These are phyloP conservation scores for Penicillium sp. DNA, from an alignment of 2,329 filamentous ascomycete genomes.

Conservation along the genomic window DNA sequence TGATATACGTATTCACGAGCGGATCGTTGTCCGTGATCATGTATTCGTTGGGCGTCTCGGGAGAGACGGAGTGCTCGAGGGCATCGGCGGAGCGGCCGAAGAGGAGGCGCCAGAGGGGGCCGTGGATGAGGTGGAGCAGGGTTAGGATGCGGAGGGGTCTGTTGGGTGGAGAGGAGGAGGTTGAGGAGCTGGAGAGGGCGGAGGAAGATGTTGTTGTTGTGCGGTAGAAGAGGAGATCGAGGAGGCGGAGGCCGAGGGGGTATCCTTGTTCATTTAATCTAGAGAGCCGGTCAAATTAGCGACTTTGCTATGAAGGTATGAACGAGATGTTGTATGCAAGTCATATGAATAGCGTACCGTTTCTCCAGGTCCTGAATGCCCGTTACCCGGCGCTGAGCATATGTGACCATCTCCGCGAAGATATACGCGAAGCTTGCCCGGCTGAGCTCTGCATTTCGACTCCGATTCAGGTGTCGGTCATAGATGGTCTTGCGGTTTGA, in stretches of 20 bases:
- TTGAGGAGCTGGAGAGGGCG: conserved; percentile 81
- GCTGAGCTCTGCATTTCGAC: conserved; percentile 84
- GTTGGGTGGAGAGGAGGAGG: conserved; percentile 67
- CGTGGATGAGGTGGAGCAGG: conserved; percentile 93
- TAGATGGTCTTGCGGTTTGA: conserved; percentile 97
- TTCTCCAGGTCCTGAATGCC: conserved; percentile 94
- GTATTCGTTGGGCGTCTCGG: conserved; percentile 87
- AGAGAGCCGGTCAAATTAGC: neutral
- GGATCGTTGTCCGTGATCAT: conserved; percentile 99
- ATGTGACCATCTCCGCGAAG: conserved; percentile 94
- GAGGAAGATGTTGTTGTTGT: conserved; percentile 78
- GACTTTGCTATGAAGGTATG: no score
- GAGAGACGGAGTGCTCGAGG: conserved; percentile 82
- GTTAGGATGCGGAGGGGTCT: conserved; percentile 86
- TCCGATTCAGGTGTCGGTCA: conserved; percentile 89
- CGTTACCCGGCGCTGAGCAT: conserved; percentile 86
- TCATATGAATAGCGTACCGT: conserved; percentile 58
- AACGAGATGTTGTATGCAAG: neutral
- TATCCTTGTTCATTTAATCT: conserved; percentile 92
- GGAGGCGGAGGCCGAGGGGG: conserved; percentile 87
- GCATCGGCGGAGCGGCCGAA: conserved; percentile 90
- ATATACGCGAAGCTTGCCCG: conserved; percentile 94
- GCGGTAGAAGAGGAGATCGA: conserved; percentile 91
- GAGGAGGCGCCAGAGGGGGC: conserved; percentile 86
- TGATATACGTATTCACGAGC: conserved; percentile 91